phyloP scores from a whole-genome alignment of 1,139 yeast species.

The Lodderomyces elongisporus region DNA sequence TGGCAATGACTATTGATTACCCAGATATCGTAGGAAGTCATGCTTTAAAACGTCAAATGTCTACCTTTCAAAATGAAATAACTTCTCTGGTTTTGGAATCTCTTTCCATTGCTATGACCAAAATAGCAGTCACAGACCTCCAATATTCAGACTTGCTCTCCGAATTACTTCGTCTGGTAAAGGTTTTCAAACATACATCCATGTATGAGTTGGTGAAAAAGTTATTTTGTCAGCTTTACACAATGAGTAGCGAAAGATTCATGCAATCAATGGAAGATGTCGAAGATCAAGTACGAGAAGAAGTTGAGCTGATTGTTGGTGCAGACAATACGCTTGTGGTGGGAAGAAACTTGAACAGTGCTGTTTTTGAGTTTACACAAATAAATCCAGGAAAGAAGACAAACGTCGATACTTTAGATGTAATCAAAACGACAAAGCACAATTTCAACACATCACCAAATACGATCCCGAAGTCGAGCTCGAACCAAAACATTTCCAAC shows the following conservation, averaged over 20 bases:
- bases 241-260: constrained; percentile 28
- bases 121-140: constrained; percentile 32
- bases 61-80: constrained; percentile 27
- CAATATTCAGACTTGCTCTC: constrained; percentile 25
- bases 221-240: constrained; percentile 26
- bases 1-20: constrained; percentile 29
- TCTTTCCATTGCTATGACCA: constrained; percentile 23
- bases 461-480: not conserved
- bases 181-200: constrained; percentile 29
- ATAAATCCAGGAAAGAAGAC: constrained; percentile 13
- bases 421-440: not conserved
- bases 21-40: constrained; percentile 29
- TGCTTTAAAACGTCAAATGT: constrained; percentile 33
- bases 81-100: constrained; percentile 26
- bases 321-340: constrained; percentile 22
- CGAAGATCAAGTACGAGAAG: constrained; percentile 25
- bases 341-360: constrained; percentile 13
- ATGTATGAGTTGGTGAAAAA: constrained; percentile 21
- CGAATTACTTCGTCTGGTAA: constrained; percentile 30
- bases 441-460: no score
- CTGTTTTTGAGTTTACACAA: constrained; percentile 26
- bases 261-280: constrained; percentile 22
- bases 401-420: not conserved
- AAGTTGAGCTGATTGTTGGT: constrained; percentile 31
- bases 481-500: no score